phyloP scores from a whole-genome alignment of 2,329 filamentous ascomycete species.

The Clathrospora elynae region DNA sequence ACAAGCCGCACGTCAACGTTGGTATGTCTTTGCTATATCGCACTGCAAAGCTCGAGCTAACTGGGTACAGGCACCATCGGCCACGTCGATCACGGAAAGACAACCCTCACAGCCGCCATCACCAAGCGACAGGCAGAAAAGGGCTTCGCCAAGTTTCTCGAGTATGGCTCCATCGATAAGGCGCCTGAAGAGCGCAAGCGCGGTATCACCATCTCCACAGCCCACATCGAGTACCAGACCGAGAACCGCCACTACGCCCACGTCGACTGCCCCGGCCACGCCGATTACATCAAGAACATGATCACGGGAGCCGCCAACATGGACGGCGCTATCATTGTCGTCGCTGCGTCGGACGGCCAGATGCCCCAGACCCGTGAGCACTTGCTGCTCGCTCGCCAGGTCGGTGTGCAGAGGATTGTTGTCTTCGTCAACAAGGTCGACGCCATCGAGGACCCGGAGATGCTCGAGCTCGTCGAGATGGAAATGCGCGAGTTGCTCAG shows the following conservation, averaged over 20 bases:
- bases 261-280: conserved; percentile 99
- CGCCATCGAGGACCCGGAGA: conserved; percentile 94
- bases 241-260: conserved; percentile 96
- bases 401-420: conserved; percentile 96
- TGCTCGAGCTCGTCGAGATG: conserved; percentile 99
- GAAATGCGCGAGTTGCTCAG: conserved; percentile 97
- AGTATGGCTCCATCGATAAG: conserved; percentile 98
- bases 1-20: conserved; percentile 98
- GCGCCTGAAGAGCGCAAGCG: conserved; percentile 99
- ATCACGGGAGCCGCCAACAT: conserved; percentile 99
- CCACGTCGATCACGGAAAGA: conserved; percentile 99
- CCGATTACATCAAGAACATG: conserved; percentile 99
- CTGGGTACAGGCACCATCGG: conserved; percentile 79
- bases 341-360: conserved; percentile 96
- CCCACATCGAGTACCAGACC: conserved; percentile 98
- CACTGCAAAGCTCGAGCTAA: conserved; percentile 15
- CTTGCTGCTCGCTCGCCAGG: conserved; percentile 94
- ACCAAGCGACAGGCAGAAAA: conserved; percentile 97
- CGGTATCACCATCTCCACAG: conserved; percentile 98
- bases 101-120: conserved; percentile 96
- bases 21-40: conserved; percentile 59
- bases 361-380: conserved; percentile 99
- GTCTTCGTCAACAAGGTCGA: conserved; percentile 99
- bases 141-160: conserved; percentile 90
- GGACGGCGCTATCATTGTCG: conserved; percentile 98